Base-by-base conservation (phyloP, 2,329 filamentous ascomycete species). In the Colletotrichum gigasporum region DNA sequence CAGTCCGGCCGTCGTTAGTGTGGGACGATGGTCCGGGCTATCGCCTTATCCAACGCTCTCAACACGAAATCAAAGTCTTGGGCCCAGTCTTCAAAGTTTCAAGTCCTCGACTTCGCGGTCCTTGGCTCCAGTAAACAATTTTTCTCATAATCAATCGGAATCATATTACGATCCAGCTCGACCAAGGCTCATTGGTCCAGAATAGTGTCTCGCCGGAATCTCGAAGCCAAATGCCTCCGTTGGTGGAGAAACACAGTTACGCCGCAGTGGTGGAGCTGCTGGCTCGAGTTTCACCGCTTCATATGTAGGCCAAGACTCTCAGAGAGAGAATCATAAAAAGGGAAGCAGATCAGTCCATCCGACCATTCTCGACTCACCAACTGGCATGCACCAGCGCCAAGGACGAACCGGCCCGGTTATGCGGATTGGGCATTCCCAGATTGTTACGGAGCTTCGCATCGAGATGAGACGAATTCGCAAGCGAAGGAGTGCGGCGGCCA, bases 211-310 rank as follows among this genome's bases (percentile, higher is more conserved):
- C 8, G 14, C 35, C 48, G 28, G 35, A 20, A 42, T 42, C 56
- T 24, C 48, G 10, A 34, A 24, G 18, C 32, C 42, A 9, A 32
- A 22, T 20, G 16, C 12, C 50, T 65, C 35, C 42, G 61, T 65
- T 65, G 62, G 62, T 65, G 62, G 62, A 65, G 41, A 65, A 65
- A 61, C 20, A 53, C 24, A 47, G 55, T 34, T 22, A 53, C 56
- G 28, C 41, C 42, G 48, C 34, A 24, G 32, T 50, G 34, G 48
- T 62, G 62, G 62, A 51, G 56, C 41, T 37, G 39, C 18, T 50
- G 12, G 24, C 10, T 50, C 30, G 62, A 44, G 39, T 45, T 51
- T 45, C 57, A 58, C 53, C 44, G 53, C 35, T 45, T 58, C 18
- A 54, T 12, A 54, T 55, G 56, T 51, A 54, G 28, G 62, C 62